phyloP scores from a whole-genome alignment of 331 rosid species.

The Cydonia oblonga region DNA sequence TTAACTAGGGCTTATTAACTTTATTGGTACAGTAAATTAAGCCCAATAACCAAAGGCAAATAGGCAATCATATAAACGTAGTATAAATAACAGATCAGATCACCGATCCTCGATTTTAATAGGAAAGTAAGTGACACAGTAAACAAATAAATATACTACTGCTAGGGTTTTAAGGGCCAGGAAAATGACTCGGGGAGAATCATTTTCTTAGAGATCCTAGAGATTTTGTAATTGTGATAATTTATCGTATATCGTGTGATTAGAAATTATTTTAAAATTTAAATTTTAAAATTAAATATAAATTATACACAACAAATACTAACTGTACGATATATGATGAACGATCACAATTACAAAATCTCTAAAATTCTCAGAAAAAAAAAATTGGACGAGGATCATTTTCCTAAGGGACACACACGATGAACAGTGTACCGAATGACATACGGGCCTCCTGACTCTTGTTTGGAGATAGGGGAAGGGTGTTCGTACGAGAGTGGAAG shows the following conservation, averaged over 20 bases:
- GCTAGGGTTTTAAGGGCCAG: neutral
- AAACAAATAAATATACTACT: neutral
- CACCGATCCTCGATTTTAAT: neutral
- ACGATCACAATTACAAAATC: rapidly evolving
- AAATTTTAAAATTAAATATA: too few species aligned
- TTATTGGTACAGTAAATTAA: too few species aligned
- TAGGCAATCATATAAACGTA: neutral
- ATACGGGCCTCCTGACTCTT: neutral
- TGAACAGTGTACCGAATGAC: neutral
- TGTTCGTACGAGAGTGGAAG: neutral
- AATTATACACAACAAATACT: too few species aligned
- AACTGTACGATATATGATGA: rapidly evolving
- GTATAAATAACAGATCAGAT: neutral
- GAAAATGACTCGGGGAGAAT: too few species aligned
- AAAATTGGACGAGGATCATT: too few species aligned
- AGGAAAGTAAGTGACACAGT: neutral
- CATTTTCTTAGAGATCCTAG: too few species aligned
- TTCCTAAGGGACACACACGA: too few species aligned
- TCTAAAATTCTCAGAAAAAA: rapidly evolving
- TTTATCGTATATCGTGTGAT: too few species aligned
- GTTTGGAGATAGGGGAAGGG: neutral
- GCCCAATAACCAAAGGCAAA: neutral
- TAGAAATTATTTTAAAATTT: too few species aligned
- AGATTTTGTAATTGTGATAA: too few species aligned
- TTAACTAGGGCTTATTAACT: too few species aligned